phyloP scores from a whole-genome alignment of 257 asterid species.

The Jaltomata sinuosa region DNA sequence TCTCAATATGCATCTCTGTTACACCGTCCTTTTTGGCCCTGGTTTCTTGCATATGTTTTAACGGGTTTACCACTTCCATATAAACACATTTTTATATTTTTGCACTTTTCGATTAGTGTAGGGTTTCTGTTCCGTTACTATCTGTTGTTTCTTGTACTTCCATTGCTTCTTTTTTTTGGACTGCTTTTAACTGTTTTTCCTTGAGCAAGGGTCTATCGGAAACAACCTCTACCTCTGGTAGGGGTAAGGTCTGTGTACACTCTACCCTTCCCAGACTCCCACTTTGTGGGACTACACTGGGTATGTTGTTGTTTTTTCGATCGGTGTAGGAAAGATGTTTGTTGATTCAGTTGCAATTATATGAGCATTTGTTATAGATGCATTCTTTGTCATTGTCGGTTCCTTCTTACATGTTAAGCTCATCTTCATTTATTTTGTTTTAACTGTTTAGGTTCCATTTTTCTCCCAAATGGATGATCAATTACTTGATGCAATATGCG shows the following conservation, averaged over 20 bases:
- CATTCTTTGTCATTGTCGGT: neutral
- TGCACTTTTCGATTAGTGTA: neutral
- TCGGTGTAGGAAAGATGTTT: neutral
- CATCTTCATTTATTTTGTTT: neutral
- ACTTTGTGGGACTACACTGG: no score
- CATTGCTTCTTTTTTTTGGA: no score
- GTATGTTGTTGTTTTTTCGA: no score
- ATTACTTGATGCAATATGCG: conserved; percentile 87
- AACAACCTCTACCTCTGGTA: no score
- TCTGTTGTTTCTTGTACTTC: no score
- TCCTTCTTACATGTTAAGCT: conserved; percentile 1
- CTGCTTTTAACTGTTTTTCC: no score
- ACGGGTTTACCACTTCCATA: neutral
- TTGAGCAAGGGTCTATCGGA: no score
- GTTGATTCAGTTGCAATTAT: neutral
- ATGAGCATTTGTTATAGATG: neutral
- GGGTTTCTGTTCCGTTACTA: no score
- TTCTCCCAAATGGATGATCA: conserved; percentile 97
- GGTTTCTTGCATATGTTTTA: neutral
- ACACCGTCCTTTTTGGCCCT: neutral
- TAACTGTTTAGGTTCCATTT: conserved; percentile 56
- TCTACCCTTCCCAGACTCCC: no score
- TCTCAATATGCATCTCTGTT: neutral
- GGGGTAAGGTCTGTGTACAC: no score
- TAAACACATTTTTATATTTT: neutral